phyloP scores from a whole-genome alignment of 352 stramenopile genomes.

The Phytopythium delawarense region DNA sequence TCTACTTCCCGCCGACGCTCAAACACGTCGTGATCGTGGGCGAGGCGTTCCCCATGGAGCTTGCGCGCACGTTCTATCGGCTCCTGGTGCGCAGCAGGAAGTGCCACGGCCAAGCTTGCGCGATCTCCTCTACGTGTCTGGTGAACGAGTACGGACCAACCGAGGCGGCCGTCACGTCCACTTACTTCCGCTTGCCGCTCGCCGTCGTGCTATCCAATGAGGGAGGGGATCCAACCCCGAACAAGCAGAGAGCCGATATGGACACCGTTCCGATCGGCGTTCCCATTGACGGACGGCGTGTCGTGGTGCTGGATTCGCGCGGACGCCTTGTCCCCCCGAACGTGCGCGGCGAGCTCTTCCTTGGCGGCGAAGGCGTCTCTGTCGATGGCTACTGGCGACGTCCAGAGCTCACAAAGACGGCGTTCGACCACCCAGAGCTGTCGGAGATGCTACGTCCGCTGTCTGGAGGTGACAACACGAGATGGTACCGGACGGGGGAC shows the following conservation, averaged over 20 bases:
- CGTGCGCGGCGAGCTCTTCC: conserved; percentile 58
- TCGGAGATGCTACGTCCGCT: not conserved
- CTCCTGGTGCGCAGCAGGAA: conserved; percentile 7
- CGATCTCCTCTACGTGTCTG: conserved; percentile 20
- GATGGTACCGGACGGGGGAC: conserved; percentile 69
- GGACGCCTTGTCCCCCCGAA: conserved; percentile 42
- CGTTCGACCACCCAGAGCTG: conserved; percentile 20
- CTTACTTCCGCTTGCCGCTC: conserved; percentile 25
- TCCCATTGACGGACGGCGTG: conserved; percentile 39
- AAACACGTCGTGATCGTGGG: conserved; percentile 40
- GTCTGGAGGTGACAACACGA: not conserved
- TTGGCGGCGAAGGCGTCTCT: conserved; percentile 62
- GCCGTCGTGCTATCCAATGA: not conserved
- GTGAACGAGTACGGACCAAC: conserved; percentile 57
- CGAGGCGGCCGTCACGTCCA: conserved; percentile 46
- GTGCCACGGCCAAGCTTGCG: no score
- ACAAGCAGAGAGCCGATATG: not conserved
- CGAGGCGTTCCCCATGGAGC: conserved; percentile 39
- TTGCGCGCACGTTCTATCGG: conserved; percentile 41
- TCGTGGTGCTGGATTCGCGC: conserved; percentile 45
- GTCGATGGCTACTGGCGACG: conserved; percentile 52
- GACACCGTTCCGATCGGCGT: conserved; percentile 53
- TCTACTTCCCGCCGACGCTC: conserved; percentile 25
- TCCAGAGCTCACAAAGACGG: conserved; percentile 13
- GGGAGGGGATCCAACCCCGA: not conserved